These are phyloP conservation scores for Arxiozyma telluris DNA, from an alignment of 1,139 yeast species.

Conservation along the genomic window DNA sequence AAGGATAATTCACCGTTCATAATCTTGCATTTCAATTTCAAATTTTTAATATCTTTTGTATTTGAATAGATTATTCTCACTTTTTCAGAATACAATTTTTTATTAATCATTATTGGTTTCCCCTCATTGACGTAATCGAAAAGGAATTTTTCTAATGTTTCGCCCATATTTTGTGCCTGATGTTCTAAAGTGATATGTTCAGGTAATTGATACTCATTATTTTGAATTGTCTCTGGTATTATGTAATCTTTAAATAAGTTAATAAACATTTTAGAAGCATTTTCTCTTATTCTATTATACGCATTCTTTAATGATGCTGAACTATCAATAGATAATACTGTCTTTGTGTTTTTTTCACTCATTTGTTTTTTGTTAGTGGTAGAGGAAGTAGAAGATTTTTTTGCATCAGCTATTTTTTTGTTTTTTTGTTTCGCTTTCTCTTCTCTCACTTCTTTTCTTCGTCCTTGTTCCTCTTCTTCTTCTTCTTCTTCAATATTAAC, in stretches of 20 bases:
- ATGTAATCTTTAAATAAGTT: slow-evolving; percentile 35
- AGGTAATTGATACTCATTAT: slow-evolving; percentile 24
- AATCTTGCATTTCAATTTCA: slow-evolving; percentile 40
- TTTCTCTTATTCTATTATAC: slow-evolving; percentile 32
- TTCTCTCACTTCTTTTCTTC: too few species aligned
- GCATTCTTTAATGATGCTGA: not conserved
- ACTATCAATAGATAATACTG: slow-evolving; percentile 3
- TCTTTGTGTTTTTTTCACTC: not conserved
- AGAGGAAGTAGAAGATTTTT: slow-evolving; percentile 2
- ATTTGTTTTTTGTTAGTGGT: slow-evolving; percentile 2
- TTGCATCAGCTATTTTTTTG: slow-evolving; percentile 5
- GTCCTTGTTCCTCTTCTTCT: too few species aligned
- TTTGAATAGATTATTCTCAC: slow-evolving; percentile 48
- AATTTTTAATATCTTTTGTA: slow-evolving; percentile 44
- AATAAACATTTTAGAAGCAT: slow-evolving; percentile 36
- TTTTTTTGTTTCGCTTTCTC: slow-evolving; percentile 8
- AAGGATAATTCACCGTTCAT: slow-evolving; percentile 41
- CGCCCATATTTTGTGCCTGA: slow-evolving; percentile 34
- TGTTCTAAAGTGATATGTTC: slow-evolving; percentile 34
- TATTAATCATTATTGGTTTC: slow-evolving; percentile 28
- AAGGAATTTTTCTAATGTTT: slow-evolving; percentile 34
- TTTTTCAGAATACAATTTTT: slow-evolving; percentile 41
- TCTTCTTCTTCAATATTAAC: slow-evolving; percentile 4
- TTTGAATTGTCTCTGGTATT: slow-evolving; percentile 34
- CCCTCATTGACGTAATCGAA: slow-evolving; percentile 35